Base-by-base conservation (phyloP, 164 flowering plant species). In the Nymphaea thermarum region DNA sequence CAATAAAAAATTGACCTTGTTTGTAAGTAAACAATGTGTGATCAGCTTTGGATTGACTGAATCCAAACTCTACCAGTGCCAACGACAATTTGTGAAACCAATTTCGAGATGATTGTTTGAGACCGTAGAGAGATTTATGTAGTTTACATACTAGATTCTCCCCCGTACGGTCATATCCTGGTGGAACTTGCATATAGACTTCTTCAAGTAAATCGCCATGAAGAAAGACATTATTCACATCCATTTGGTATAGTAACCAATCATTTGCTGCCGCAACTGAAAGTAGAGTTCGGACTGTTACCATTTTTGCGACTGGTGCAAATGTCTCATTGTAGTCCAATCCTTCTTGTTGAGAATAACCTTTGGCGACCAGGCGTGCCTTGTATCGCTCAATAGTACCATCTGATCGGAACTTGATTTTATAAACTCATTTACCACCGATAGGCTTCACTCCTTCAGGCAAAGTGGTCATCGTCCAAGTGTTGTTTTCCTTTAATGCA, bases 181-280 rank as follows among this genome's bases (percentile, higher is more conserved):
- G 69, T 14, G 3, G 36, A 55, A 8, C 69, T 44, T 18, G 42
- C 69, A 67, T 67, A 62, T 67, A 67, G 3, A 67, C 43, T 17
- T 67, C 69, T 42, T 67, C 69, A 25, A 43, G 14, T 15, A 67
- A 36, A 55, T 67, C 69, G 4, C 69, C 61, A 14, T 67, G 69
- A 3, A 55, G 62, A 43, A 67, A 67, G 2, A 62, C 63, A 53
- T 67, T 53, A 5, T 53, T 25, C 8, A 55, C 62, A 16, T 55
- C 62, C 2, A 67, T 10, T 16, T 17, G 11, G 41, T 8, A 10
- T 4, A 65, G 66, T 11, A 44, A 65, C 45, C 17, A 65, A 16
- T 44, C 15, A 36, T 25, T 5, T 8, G 16, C 43, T 2, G 66
- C 44, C 0, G 43, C 62, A 10, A 67, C 17, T 10, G 43, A 15